A percentile compares a stretch with the other conserved stretches of the same genome.
Conservation (phyloP, 73 alveolate genomes). For the Paramecium octaurelia region DNA sequence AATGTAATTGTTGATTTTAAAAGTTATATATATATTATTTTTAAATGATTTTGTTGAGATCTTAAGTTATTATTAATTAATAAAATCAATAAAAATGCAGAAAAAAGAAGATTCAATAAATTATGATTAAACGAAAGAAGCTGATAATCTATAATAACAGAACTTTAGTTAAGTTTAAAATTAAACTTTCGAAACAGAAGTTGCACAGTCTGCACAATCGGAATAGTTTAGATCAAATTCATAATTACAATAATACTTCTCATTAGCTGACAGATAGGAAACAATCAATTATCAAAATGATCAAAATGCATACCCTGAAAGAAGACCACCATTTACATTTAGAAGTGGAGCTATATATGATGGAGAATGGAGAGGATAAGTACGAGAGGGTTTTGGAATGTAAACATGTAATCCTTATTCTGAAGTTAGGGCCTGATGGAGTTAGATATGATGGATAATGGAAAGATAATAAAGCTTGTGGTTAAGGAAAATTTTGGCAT, state of each 20-base stretch:
- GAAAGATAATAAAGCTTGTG: slow-evolving; percentile 65
- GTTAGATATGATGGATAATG: slow-evolving; percentile 63
- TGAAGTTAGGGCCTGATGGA: slow-evolving; percentile 45
- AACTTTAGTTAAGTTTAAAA: neutral
- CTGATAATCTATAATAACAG: neutral
- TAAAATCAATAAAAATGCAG: no score
- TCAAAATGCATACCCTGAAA: neutral
- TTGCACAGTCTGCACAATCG: neutral
- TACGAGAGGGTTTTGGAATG: slow-evolving; percentile 60
- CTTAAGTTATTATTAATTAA: no score
- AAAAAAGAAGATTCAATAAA: neutral
- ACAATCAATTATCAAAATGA: neutral
- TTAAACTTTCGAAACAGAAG: neutral
- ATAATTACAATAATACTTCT: neutral
- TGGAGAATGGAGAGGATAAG: slow-evolving; percentile 62
- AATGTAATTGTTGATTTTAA: no score
- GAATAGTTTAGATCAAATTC: slow-evolving; percentile 5
- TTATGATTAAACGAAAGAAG: neutral
- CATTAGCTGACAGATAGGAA: slow-evolving; percentile 3
- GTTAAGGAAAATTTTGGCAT: slow-evolving; percentile 68
- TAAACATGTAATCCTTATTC: slow-evolving; percentile 2
- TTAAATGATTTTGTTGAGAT: no score
- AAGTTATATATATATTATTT: no score
- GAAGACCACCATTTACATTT: neutral
- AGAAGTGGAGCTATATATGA: slow-evolving; percentile 61